Conservation (phyloP, 2,329 filamentous ascomycete genomes). For the Colletotrichum liaoningense region DNA sequence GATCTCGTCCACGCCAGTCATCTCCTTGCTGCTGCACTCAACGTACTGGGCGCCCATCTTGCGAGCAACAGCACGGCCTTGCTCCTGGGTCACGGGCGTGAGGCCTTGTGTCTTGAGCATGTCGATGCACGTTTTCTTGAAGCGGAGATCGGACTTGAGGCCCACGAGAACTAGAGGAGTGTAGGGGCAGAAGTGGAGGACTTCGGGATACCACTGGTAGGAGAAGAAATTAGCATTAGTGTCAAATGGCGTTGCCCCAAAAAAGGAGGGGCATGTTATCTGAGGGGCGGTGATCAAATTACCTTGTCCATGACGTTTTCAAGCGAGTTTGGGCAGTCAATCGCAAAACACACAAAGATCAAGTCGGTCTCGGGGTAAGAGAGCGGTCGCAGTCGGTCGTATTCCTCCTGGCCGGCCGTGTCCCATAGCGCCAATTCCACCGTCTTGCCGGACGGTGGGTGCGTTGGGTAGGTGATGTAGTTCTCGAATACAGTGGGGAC, state of each 20-base stretch:
- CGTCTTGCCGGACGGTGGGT: slow-evolving; percentile 88
- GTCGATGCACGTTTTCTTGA: slow-evolving; percentile 97
- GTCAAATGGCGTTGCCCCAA: background rate
- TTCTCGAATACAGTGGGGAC: slow-evolving; percentile 99
- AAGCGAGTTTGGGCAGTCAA: slow-evolving; percentile 97
- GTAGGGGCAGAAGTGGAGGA: slow-evolving; percentile 98
- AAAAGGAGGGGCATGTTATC: slow-evolving; percentile 14
- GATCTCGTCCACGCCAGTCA: slow-evolving; percentile 95
- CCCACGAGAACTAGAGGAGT: slow-evolving; percentile 96
- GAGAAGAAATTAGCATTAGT: slow-evolving; percentile 43
- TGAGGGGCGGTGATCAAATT: slow-evolving; percentile 42
- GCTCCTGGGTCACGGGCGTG: slow-evolving; percentile 91
- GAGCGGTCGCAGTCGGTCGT: slow-evolving; percentile 92
- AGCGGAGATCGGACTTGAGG: slow-evolving; percentile 95
- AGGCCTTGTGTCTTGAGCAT: slow-evolving; percentile 98
- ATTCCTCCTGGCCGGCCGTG: slow-evolving; percentile 98
- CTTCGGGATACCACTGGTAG: slow-evolving; percentile 95
- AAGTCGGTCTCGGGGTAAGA: slow-evolving; percentile 99
- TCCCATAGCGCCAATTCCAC: slow-evolving; percentile 98
- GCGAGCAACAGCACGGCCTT: slow-evolving; percentile 86
- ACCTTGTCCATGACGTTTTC: slow-evolving; percentile 99
- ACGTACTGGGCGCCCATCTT: slow-evolving; percentile 97
- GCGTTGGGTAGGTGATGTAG: slow-evolving; percentile 97
- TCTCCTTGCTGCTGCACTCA: slow-evolving; percentile 99
- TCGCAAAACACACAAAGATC: slow-evolving; percentile 98